Conservation (phyloP, 1,284 basidiomycete species). For the Chondrostereum purpureum region DNA sequence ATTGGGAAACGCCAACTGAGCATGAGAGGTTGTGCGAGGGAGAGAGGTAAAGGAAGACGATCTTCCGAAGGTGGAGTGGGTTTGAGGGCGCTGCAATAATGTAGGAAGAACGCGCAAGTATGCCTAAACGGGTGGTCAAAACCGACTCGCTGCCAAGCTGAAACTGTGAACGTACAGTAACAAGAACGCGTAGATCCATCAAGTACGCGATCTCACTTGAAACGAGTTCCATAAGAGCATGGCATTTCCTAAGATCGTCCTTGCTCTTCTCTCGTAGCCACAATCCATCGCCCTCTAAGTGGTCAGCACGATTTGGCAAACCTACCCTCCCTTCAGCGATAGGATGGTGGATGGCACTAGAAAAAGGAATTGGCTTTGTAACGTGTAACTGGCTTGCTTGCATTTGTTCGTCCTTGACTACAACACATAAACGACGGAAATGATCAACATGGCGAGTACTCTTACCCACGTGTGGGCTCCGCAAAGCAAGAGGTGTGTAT, state of each 20-base stretch:
- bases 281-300: constrained; percentile 17
- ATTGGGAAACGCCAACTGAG: constrained; percentile 20
- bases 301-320: no score
- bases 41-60: constrained; percentile 36
- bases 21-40: constrained; percentile 33
- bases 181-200: constrained; percentile 67
- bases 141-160: constrained; percentile 1
- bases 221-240: constrained; percentile 75
- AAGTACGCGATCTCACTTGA: constrained; percentile 81
- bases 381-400: no score
- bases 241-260: constrained; percentile 47
- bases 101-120: constrained; percentile 37
- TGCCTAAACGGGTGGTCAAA: constrained; percentile 25
- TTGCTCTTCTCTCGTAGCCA: constrained; percentile 25
- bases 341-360: no score
- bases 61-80: constrained; percentile 32
- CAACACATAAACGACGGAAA: no score
- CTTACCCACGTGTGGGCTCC: no score
- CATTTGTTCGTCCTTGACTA: no score
- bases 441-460: no score
- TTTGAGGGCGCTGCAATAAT: constrained; percentile 29
- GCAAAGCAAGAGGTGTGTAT: no score
- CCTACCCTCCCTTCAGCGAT: no score
- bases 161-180: constrained; percentile 48
- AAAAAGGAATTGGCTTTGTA: no score